Percentiles rank a stretch among this genome's conserved stretches.
phyloP scores from a whole-genome alignment of 176 grass and related monocot species.

The Aegilops sharonensis region DNA sequence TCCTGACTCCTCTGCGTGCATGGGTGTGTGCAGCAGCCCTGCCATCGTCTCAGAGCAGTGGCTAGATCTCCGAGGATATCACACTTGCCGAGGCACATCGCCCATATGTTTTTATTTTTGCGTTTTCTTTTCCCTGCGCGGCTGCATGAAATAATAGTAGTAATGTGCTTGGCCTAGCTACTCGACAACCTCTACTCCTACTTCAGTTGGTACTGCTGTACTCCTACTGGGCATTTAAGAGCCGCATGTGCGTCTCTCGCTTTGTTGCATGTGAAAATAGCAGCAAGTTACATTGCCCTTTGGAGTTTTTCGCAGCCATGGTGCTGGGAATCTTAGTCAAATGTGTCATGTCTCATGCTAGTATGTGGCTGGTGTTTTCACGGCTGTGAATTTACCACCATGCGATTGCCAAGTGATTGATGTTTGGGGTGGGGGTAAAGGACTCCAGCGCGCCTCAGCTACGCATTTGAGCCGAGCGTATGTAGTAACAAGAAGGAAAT shows the following conservation, averaged over 20 bases:
- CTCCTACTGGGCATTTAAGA: background rate
- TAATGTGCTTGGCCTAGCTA: background rate
- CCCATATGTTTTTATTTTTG: background rate
- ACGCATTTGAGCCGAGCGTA: too few relatives aligned
- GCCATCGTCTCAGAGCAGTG: conserved; percentile 2
- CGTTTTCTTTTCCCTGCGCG: background rate
- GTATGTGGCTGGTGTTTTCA: background rate
- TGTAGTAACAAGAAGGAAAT: background rate
- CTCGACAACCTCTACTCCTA: background rate
- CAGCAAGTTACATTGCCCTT: background rate
- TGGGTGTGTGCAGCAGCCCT: background rate
- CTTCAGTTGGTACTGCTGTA: background rate
- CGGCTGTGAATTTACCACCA: background rate
- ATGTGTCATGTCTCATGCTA: background rate
- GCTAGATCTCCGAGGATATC: conserved; percentile 48
- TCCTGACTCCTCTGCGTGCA: conserved; percentile 1
- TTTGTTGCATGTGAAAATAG: background rate
- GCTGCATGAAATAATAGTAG: background rate
- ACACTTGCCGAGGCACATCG: conserved; percentile 25
- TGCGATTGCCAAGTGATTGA: background rate
- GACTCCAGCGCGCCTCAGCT: background rate
- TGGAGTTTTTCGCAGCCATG: background rate
- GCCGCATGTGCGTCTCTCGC: background rate
- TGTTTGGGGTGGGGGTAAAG: background rate
- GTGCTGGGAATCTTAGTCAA: background rate